A percentile compares a stretch with the other conserved stretches of the same genome.
Conservation (phyloP, 2,329 filamentous ascomycete species). For the Periconia sp. region DNA sequence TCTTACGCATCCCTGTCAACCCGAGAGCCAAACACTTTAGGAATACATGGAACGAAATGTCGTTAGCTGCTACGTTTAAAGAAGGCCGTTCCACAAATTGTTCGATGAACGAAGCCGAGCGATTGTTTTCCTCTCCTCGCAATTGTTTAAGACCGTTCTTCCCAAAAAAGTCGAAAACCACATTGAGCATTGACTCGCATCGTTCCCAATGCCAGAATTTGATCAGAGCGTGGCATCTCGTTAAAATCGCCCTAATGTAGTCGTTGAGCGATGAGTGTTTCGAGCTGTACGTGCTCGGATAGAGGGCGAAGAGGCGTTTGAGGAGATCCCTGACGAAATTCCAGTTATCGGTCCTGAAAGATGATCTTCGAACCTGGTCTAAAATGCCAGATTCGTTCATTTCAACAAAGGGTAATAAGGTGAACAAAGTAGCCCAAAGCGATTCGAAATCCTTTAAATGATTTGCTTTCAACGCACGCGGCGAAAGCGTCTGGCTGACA, state of each 20-base stretch:
- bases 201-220: constrained; percentile 63
- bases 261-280: constrained; percentile 57
- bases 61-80: constrained; percentile 53
- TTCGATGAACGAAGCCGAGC: constrained; percentile 62
- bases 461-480: constrained; percentile 18
- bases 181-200: constrained; percentile 60
- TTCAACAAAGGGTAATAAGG: constrained; percentile 59
- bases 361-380: constrained; percentile 48
- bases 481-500: constrained; percentile 43
- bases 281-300: constrained; percentile 48
- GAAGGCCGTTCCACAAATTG: constrained; percentile 52
- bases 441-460: constrained; percentile 44
- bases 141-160: constrained; percentile 59
- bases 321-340: constrained; percentile 53
- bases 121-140: constrained; percentile 56
- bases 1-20: constrained; percentile 53
- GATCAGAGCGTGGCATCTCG: constrained; percentile 61
- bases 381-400: constrained; percentile 58
- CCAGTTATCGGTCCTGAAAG: constrained; percentile 57
- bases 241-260: constrained; percentile 60
- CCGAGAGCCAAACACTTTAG: constrained; percentile 62
- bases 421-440: constrained; percentile 56
- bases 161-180: constrained; percentile 66
- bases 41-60: constrained; percentile 65
- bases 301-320: constrained; percentile 54